phyloP scores from a whole-genome alignment of 2,329 filamentous ascomycete genomes.

The Bipolaris gigantea region DNA sequence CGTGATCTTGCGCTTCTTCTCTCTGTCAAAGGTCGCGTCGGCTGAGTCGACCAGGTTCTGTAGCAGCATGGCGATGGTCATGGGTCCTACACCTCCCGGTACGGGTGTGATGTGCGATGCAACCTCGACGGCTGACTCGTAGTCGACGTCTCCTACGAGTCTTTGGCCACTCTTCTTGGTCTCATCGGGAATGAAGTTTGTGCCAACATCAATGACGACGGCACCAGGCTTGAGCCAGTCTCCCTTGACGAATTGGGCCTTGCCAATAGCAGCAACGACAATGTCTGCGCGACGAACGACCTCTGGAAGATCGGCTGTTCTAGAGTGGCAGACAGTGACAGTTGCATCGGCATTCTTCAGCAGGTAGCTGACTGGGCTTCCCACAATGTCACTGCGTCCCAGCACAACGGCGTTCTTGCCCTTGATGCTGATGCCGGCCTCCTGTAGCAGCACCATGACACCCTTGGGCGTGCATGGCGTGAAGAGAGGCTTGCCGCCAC shows the following conservation, averaged over 20 bases:
- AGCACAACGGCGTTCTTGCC: slow-evolving; percentile 95
- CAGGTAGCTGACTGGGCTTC: slow-evolving; percentile 93
- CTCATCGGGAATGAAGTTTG: slow-evolving; percentile 88
- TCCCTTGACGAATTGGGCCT: slow-evolving; percentile 85
- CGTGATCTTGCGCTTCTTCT: slow-evolving; percentile 76
- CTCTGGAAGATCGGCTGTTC: slow-evolving; percentile 71
- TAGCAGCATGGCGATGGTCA: slow-evolving; percentile 98
- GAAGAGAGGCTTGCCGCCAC: slow-evolving; percentile 86
- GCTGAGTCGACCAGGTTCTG: slow-evolving; percentile 93
- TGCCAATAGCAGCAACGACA: slow-evolving; percentile 87
- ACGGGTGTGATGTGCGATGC: slow-evolving; percentile 95
- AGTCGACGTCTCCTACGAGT: slow-evolving; percentile 94
- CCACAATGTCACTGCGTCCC: slow-evolving; percentile 94
- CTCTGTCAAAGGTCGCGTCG: slow-evolving; percentile 75
- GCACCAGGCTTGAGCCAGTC: slow-evolving; percentile 93
- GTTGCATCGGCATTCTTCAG: slow-evolving; percentile 95
- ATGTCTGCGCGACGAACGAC: slow-evolving; percentile 85
- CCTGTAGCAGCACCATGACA: slow-evolving; percentile 87
- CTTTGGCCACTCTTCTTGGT: slow-evolving; percentile 90
- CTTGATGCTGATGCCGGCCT: slow-evolving; percentile 77
- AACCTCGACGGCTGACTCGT: slow-evolving; percentile 77
- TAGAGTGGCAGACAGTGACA: slow-evolving; percentile 93
- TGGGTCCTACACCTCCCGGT: slow-evolving; percentile 93
- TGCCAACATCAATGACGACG: slow-evolving; percentile 97
- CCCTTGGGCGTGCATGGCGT: slow-evolving; percentile 95